Percentiles rank a stretch among this genome's conserved stretches.
Evolutionary conservation across 192 early-diverging fungal species (phyloP).

Genomic region (Rhizoclosmatium sp.): DNA sequence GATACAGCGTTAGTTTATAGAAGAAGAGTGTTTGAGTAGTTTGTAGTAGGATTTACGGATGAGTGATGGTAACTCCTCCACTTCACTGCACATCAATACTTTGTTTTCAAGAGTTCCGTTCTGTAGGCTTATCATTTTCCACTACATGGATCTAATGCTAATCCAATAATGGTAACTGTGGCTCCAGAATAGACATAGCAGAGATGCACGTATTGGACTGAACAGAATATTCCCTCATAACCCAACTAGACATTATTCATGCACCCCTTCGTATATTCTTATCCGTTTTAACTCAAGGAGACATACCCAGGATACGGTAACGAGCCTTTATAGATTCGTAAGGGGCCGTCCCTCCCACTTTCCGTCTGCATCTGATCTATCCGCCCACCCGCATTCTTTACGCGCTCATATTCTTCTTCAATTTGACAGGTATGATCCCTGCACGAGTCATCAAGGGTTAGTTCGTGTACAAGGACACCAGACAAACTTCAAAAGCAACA

Average conservation of each 20-base stretch:
- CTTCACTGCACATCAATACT: constrained; percentile 1
- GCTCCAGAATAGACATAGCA: neutral
- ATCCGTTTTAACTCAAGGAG: too few relatives aligned
- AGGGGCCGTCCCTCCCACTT: constrained; percentile 45
- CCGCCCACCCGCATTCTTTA: constrained; percentile 46
- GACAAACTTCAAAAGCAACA: neutral
- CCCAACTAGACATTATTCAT: too few relatives aligned
- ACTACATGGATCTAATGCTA: too few relatives aligned
- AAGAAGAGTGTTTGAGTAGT: neutral
- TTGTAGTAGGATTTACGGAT: neutral
- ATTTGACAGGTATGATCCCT: constrained; percentile 56
- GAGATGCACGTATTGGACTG: constrained; percentile 1
- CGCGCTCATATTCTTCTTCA: constrained; percentile 43
- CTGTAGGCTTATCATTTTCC: too few relatives aligned
- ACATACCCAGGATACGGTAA: constrained; percentile 62
- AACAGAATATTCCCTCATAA: too few relatives aligned
- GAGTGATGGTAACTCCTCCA: too few relatives aligned
- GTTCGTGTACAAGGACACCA: neutral
- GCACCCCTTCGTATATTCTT: too few relatives aligned
- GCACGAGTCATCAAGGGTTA: neutral
- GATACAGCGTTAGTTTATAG: neutral
- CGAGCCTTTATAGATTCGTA: constrained; percentile 65
- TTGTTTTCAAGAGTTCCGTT: neutral
- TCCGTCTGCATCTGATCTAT: constrained; percentile 50
- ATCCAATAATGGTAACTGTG: neutral